Evolutionary conservation across 495 filamentous ascomycete species (phyloP), one percentile per base, ranked within the genome.

Genomic region (Aspergillus incahuasiensis): DNA sequence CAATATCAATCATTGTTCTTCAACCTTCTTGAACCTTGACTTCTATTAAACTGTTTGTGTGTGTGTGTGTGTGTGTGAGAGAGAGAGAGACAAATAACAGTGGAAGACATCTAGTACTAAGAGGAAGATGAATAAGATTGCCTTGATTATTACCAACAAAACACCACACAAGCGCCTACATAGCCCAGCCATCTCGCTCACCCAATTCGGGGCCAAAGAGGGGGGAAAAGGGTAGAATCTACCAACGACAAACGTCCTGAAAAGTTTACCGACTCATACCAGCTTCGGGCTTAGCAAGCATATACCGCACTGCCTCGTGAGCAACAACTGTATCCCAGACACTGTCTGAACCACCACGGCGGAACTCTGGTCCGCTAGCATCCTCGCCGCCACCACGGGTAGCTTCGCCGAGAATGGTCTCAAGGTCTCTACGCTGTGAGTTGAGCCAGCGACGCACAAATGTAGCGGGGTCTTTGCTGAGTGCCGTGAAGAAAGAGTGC

Each of bases 341-440:
- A 39, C 83, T 72, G 3, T 73, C 74, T 19, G 58, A 42, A 12
- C 82, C 83, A 24, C 83, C 83, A 35, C 78, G 69, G 43, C 75
- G 74, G 69, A 84, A 86, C 65, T 84, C 85, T 18, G 79, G 77
- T 30, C 78, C 80, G 40, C 69, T 77, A 19, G 69, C 76, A 63
- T 82, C 80, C 44, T 89, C 86, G 8, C 83, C 86, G 43, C 82
- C 86, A 7, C 85, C 85, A 22, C 85, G 76, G 40, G 78, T 78
- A 4, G 82, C 83, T 70, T 97, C 95, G 32, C 94, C 94, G 44
- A 92, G 71, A 40, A 97, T 85, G 9, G 92, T 84, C 67, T 97
- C 92, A 48, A 97, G 75, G 71, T 98, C 94, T 45, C 94, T 73
- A 64, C 87, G 88, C 77, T 98, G 94, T 6, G 84, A 89, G 62